Evolutionary conservation across 306 rosid species (phyloP), one percentile per base, ranked within the genome.

Genomic region (Dryas drummondii): DNA sequence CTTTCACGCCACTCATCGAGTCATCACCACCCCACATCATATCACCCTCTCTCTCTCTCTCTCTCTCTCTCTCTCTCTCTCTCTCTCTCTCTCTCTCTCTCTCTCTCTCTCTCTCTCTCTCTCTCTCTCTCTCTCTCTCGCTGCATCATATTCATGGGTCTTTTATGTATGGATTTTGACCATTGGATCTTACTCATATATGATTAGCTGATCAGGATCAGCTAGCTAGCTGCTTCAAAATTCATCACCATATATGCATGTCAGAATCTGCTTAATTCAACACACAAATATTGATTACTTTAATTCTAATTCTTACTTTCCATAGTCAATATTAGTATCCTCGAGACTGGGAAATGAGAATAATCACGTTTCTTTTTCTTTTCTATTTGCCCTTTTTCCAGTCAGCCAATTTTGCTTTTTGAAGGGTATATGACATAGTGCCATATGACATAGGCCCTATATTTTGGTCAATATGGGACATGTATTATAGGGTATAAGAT

Each of bases 1-100:
- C 79, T n/a, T 78, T 80, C 84, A 77, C 78, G 81, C 84, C 72
- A 78, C 80, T 74, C 70, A 32, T 22, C 22, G n/a, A 22, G 22
- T 22, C 22, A 22, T 13, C 12, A 2, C 15, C 16, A 26, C 42
- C 16, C 9, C 9, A 8, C 64, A 9, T 9, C 50, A 27, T 42
- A 10, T 52, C 49, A 4, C 9, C 4, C 61, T 61, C 41, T 22
- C 27, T 47, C 61, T 15, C 41, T 11, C 22, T 59, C 44, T 58
- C 19, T 16, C 3, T 16, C 44, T 53, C 17, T 12, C 26, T n/a
- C 50, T 4, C 22, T 47, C 22, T 49, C 7, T 40, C 6, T 8
- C 27, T 32, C 40, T n/a, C n/a, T 8, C 27, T 32, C 40, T 16
- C 55, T 16, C 27, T 8, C 27, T 32, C 40, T 16, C 55, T 16